Conservation (phyloP, 805 yeast genomes). For the Candida sonorensis region DNA sequence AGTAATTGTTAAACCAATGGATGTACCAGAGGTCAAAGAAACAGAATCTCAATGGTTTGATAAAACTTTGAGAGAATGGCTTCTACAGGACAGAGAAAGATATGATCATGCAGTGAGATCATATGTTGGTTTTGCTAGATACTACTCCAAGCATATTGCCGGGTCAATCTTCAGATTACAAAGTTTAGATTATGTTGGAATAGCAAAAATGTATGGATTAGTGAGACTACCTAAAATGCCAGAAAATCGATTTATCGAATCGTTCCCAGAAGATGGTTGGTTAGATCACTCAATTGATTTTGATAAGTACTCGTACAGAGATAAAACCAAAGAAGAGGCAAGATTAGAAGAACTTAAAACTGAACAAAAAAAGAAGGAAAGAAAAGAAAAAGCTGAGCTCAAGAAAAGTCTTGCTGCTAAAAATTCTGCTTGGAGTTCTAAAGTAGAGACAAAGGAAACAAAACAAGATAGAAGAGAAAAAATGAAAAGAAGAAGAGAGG, state of each 20-base stretch:
- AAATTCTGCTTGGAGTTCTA: slow-evolving; percentile 78
- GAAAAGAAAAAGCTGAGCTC: slow-evolving; percentile 32
- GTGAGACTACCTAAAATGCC: slow-evolving; percentile 92
- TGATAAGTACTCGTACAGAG: slow-evolving; percentile 60
- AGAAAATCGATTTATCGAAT: slow-evolving; percentile 53
- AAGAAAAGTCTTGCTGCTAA: slow-evolving; percentile 40
- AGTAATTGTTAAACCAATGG: slow-evolving; percentile 42
- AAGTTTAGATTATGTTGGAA: slow-evolving; percentile 60
- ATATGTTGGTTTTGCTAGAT: slow-evolving; percentile 75
- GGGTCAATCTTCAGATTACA: slow-evolving; percentile 77
- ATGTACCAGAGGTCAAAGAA: slow-evolving; percentile 11
- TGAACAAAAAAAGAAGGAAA: slow-evolving; percentile 30
- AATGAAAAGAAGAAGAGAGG: slow-evolving; percentile 58
- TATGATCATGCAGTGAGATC: slow-evolving; percentile 78
- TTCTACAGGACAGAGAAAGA: slow-evolving; percentile 65
- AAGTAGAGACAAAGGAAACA: slow-evolving; percentile 52
- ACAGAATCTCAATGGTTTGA: slow-evolving; percentile 24
- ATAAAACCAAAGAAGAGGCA: slow-evolving; percentile 53
- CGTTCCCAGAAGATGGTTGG: slow-evolving; percentile 72
- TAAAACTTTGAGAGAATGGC: slow-evolving; percentile 39
- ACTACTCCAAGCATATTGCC: slow-evolving; percentile 84
- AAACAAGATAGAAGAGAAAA: slow-evolving; percentile 62
- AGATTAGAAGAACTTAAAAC: slow-evolving; percentile 55
- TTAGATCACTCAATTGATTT: slow-evolving; percentile 52
- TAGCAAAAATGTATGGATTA: slow-evolving; percentile 75